These are phyloP conservation scores for Fomitopsis betulina DNA, from an alignment of 1,284 basidiomycete genomes.

Conservation along the genomic window DNA sequence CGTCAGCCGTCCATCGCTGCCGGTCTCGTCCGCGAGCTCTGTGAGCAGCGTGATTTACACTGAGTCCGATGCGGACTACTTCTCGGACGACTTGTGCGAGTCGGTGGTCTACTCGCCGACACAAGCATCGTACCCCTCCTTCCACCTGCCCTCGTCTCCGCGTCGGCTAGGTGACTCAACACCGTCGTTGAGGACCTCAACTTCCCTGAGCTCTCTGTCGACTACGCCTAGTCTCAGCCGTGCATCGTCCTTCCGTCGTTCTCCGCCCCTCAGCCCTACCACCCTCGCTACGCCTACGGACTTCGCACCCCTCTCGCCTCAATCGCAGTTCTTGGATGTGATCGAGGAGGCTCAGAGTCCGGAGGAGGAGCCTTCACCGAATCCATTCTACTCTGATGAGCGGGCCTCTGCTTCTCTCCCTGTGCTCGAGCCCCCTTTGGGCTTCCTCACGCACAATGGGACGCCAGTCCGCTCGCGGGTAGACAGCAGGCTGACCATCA, in stretches of 20 bases:
- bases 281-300: slow-evolving; percentile 17
- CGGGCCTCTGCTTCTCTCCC: not conserved
- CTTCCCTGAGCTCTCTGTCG: slow-evolving; percentile 35
- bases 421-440: not conserved
- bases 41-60: slow-evolving; percentile 17
- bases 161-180: slow-evolving; percentile 29
- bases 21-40: slow-evolving; percentile 4
- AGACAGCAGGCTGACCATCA: not conserved
- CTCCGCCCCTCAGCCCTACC: slow-evolving; percentile 34
- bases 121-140: slow-evolving; percentile 15
- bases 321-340: slow-evolving; percentile 16
- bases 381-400: not conserved
- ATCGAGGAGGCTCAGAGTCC: slow-evolving; percentile 21
- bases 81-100: slow-evolving; percentile 27
- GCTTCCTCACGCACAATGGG: not conserved
- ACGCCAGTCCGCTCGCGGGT: not conserved
- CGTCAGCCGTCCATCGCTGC: not conserved
- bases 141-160: slow-evolving; percentile 20
- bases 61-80: slow-evolving; percentile 32
- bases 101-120: slow-evolving; percentile 18
- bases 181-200: slow-evolving; percentile 39
- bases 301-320: slow-evolving; percentile 7
- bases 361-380: slow-evolving; percentile 13
- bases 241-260: slow-evolving; percentile 24
- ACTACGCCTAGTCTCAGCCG: slow-evolving; percentile 30